phyloP scores from a whole-genome alignment of 257 asterid genomes.

The Perilla frutescens region DNA sequence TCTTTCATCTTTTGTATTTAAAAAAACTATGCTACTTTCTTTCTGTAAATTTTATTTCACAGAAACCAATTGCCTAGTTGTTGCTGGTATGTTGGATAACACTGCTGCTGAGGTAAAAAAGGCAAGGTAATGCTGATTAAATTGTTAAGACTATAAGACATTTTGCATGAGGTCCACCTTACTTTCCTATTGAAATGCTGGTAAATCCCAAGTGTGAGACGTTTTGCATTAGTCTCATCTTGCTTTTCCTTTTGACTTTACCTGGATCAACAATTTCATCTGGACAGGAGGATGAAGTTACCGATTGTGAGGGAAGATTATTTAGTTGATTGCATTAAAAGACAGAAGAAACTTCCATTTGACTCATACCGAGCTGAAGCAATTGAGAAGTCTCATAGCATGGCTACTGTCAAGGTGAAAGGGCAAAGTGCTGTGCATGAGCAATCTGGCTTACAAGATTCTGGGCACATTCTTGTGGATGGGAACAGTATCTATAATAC shows the following conservation, averaged over 20 bases:
- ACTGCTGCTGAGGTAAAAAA: constrained; percentile 71
- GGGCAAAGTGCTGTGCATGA: constrained; percentile 96
- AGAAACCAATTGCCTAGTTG: constrained; percentile 87
- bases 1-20: constrained; percentile 29
- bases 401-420: constrained; percentile 87
- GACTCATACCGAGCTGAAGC: constrained; percentile 70
- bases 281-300: constrained; percentile 84
- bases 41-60: constrained; percentile 36
- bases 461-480: constrained; percentile 93
- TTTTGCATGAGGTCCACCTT: constrained; percentile 20
- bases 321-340: constrained; percentile 71
- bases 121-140: constrained; percentile 73
- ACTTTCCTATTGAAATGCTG: neutral
- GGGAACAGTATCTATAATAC: constrained; percentile 87
- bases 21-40: constrained; percentile 16
- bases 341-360: constrained; percentile 82
- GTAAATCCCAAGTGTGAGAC: neutral
- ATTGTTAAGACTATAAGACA: constrained; percentile 20
- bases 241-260: neutral
- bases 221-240: constrained; percentile 17
- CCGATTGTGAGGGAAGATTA: constrained; percentile 90
- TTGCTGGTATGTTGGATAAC: constrained; percentile 51
- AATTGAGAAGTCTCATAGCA: constrained; percentile 54
- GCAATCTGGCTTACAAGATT: constrained; percentile 88
- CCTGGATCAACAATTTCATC: constrained; percentile 25